phyloP scores from a whole-genome alignment of 139 green algal species.

The Haematococcus sp. region DNA sequence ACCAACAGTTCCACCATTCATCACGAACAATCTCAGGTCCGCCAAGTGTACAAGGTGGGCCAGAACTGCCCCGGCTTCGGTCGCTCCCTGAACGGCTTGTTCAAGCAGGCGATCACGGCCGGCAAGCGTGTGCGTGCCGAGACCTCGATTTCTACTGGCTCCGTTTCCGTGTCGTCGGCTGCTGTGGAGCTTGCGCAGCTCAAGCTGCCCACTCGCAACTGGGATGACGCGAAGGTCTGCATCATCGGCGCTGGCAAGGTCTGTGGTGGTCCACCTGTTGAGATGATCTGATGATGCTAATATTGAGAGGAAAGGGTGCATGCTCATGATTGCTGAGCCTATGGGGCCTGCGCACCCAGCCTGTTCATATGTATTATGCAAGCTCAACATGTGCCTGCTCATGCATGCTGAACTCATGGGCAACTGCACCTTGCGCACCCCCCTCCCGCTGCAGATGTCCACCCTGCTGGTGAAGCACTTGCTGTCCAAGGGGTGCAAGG shows the following conservation, averaged over 20 bases:
- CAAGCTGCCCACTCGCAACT: slow-evolving; percentile 91
- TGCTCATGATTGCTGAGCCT: too few relatives aligned
- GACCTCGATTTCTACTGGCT: slow-evolving; percentile 90
- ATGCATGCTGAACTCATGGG: too few relatives aligned
- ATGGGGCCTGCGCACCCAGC: too few relatives aligned
- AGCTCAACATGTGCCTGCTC: too few relatives aligned
- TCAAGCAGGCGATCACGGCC: slow-evolving; percentile 97
- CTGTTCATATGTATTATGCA: too few relatives aligned
- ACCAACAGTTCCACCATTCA: background rate
- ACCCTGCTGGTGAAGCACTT: slow-evolving; percentile 98
- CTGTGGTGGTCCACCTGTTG: too few relatives aligned
- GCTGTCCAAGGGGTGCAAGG: slow-evolving; percentile 89
- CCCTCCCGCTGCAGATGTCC: too few relatives aligned
- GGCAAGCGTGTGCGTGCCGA: slow-evolving; percentile 96
- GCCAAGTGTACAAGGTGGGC: slow-evolving; percentile 91
- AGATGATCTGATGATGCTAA: too few relatives aligned
- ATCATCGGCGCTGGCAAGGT: slow-evolving; percentile 95
- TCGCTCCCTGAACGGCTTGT: slow-evolving; percentile 95
- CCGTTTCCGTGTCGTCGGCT: slow-evolving; percentile 93
- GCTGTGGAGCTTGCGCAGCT: slow-evolving; percentile 96
- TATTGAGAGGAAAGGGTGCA: too few relatives aligned
- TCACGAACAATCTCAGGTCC: background rate
- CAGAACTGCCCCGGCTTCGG: slow-evolving; percentile 91
- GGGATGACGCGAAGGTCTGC: slow-evolving; percentile 75
- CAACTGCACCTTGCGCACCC: too few relatives aligned